Base-by-base conservation (phyloP, 441 rosid genomes). In the Corymbia citriodora region DNA sequence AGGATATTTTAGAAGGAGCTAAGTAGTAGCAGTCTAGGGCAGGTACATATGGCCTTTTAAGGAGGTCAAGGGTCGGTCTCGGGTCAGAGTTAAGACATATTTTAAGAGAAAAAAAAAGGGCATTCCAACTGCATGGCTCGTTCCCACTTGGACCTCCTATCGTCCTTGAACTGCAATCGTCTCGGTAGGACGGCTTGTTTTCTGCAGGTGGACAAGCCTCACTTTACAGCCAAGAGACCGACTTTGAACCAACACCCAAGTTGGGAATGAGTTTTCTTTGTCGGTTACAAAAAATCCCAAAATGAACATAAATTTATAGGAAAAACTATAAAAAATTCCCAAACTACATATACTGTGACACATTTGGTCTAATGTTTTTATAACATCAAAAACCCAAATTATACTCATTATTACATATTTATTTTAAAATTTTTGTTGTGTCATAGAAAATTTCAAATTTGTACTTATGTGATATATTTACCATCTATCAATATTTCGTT, bases 311-410 rank as follows among this genome's bases (percentile, higher is more conserved):
- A 11, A 5, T 72, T 63, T 63, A 29, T 11, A 21, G 33, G 70
- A 63, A 63, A 63, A 63, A 0, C 8, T 29, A 0, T 29, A 63
- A 29, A 63, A 52, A 63, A 27, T 11, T 63, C 70, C 12, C 65
- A 63, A 63, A 63, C 13, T 63, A 27, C 12, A 63, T 29, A 2
- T 31, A 29, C 29, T 25, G 25, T 59, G n/a, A 59, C 25, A 23
- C 29, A 25, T 25, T 0, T 59, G 25, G 10, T 23, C 0, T 23
- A 57, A 23, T 1, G 3, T 19, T n/a, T 21, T 19, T 10, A 1
- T 0, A 6, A 57, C 25, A 57, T 57, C 0, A 9, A 57, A 57
- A 23, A 9, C 25, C 25, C 25, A 57, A 57, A 57, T 57, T 23
- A 59, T 25, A 13, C 25, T 6, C 7, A 23, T 9, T 29, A 12